Percentiles rank a stretch among this genome's conserved stretches.
These are phyloP conservation scores for Hyphopichia buzzinii DNA, from an alignment of 1,139 yeast genomes.

Conservation along the genomic window DNA sequence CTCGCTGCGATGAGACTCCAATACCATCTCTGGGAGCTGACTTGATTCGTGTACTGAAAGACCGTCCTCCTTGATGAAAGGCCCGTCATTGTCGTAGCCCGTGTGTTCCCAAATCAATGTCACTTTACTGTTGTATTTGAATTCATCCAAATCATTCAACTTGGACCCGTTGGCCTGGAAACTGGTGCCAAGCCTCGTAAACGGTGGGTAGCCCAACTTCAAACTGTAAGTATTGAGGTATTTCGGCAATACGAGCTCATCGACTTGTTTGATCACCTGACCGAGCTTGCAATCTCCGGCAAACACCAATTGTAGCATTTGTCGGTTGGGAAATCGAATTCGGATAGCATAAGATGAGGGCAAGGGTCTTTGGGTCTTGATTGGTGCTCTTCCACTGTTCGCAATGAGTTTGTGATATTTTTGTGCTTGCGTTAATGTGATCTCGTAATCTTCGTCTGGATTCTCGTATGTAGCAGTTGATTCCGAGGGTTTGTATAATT, in stretches of 20 bases:
- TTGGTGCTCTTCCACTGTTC: slow-evolving; percentile 32
- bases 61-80: slow-evolving; percentile 20
- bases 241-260: slow-evolving; percentile 37
- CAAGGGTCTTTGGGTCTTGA: slow-evolving; percentile 2
- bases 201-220: slow-evolving; percentile 46
- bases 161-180: slow-evolving; percentile 30
- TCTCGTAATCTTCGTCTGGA: slow-evolving; percentile 47
- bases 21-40: slow-evolving; percentile 41
- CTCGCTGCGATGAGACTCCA: slow-evolving; percentile 32
- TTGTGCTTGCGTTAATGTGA: slow-evolving; percentile 54
- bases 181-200: slow-evolving; percentile 27
- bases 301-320: slow-evolving; percentile 48
- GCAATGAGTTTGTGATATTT: slow-evolving; percentile 48
- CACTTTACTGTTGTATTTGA: slow-evolving; percentile 26
- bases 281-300: slow-evolving; percentile 41
- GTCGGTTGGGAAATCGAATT: slow-evolving; percentile 53
- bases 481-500: slow-evolving; percentile 21
- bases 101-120: slow-evolving; percentile 35
- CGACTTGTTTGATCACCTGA: slow-evolving; percentile 36
- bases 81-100: slow-evolving; percentile 17
- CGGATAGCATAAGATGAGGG: slow-evolving; percentile 39
- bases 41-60: slow-evolving; percentile 18
- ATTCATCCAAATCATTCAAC: slow-evolving; percentile 34
- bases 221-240: slow-evolving; percentile 31
- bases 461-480: slow-evolving; percentile 28